Evolutionary conservation across 1,284 basidiomycete genomes (phyloP), one percentile per base, ranked within the genome.

Genomic region (Malassezia obtusa): DNA sequence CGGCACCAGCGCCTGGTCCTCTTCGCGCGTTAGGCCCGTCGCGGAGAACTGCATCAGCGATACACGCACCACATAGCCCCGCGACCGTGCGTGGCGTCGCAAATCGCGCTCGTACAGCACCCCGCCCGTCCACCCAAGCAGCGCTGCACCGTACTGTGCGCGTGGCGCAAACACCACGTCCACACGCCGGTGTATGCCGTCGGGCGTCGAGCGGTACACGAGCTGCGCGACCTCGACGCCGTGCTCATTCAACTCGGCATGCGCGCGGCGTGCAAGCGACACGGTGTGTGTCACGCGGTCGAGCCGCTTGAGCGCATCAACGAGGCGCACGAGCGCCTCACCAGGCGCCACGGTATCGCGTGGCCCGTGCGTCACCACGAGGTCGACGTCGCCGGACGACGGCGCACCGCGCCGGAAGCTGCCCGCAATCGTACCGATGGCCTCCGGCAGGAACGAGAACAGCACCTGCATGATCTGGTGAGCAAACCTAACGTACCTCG

Each of bases 111-210:
- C 58, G 32, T 53, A 60, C 30, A 50, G 26, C 7, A 43, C 46
- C 11, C 52, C 49, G 14, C 58, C 58, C 1, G 58, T 53, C 58
- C 58, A 60, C 24, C 50, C 58, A 6, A 60, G 44, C 5, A 60
- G 24, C 10, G 50, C 50, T 4, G 58, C 58, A 1, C 58, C 58
- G 21, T 50, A 57, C 9, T 50, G 50, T 7, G 25, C 33, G 15
- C 31, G 50, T 3, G 37, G 25, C 8, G 50, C 52, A 33, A 50
- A 52, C 17, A 60, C 55, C 11, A 60, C 15, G 19, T 60, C 58
- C 6, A 60, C 35, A 21, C 58, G 54, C 1, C 58, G 50, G 26
- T 57, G 54, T 26, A 49, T 12, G 3, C 15, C 22, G 6, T 14
- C 14, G 7, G 28, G 40, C 7, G 19, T 15, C 0, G 37, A 15